These are phyloP conservation scores for Beta lomatogona DNA, from an alignment of 179 eudicot species.

Conservation along the genomic window DNA sequence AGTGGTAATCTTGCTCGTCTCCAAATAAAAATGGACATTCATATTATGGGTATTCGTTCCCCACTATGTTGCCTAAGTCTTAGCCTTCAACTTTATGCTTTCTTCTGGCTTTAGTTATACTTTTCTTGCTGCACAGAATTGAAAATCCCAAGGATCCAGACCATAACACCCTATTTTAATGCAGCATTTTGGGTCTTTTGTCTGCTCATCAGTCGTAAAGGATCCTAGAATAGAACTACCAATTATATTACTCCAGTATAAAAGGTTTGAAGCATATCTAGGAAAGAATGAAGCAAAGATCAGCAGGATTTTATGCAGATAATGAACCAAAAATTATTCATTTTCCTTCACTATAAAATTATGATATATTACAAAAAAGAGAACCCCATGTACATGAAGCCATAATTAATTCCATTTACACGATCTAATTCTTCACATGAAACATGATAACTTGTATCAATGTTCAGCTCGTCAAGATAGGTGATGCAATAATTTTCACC, in stretches of 20 bases:
- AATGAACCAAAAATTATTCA: slow-evolving; percentile 11
- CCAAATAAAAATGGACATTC: not conserved
- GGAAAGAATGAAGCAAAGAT: not conserved
- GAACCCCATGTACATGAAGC: slow-evolving; percentile 17
- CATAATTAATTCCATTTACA: slow-evolving; percentile 18
- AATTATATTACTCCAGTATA: not conserved
- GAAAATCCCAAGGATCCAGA: slow-evolving; percentile 22
- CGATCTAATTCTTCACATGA: slow-evolving; percentile 15
- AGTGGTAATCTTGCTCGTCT: slow-evolving; percentile 16
- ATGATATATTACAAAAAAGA: not conserved
- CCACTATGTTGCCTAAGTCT: slow-evolving; percentile 15
- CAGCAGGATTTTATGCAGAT: not conserved
- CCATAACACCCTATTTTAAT: slow-evolving; percentile 19
- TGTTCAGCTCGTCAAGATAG: not conserved
- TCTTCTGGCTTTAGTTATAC: slow-evolving; percentile 29
- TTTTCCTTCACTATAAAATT: slow-evolving; percentile 20
- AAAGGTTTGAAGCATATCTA: not conserved
- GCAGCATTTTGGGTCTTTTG: slow-evolving; percentile 8
- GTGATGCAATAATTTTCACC: not conserved
- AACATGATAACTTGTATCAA: not conserved
- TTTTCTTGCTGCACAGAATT: slow-evolving; percentile 34
- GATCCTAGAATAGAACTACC: not conserved
- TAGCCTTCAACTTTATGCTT: slow-evolving; percentile 32
- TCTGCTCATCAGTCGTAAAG: not conserved
- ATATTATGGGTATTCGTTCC: slow-evolving; percentile 9